Evolutionary conservation across 208 protist species (phyloP).

Genomic region (Balamuthia mandrillaris): DNA sequence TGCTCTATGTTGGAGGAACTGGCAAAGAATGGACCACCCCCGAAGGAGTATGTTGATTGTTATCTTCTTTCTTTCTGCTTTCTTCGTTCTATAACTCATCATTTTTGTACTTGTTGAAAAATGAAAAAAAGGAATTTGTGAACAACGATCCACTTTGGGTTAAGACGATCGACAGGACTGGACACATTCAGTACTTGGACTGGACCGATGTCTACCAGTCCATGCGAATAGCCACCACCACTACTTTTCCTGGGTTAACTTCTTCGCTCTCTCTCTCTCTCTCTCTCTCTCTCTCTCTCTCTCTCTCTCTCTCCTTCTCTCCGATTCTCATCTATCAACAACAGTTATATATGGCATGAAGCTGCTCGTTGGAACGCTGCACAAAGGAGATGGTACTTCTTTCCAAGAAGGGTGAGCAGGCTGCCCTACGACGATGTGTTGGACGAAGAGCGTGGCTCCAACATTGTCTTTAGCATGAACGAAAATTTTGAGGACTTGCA

Average conservation of each 20-base stretch:
- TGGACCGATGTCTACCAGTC: conserved; percentile 44
- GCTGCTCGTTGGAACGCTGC: conserved; percentile 30
- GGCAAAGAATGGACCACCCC: conserved; percentile 64
- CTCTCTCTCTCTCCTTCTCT: background rate
- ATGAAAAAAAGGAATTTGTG: background rate
- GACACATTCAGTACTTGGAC: conserved; percentile 33
- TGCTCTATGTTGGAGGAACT: conserved; percentile 57
- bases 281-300: background rate
- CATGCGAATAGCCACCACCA: conserved; percentile 40
- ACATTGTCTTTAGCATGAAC: conserved; percentile 49
- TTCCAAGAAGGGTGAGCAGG: conserved; percentile 52
- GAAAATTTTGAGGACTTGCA: conserved; percentile 35
- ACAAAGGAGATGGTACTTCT: conserved; percentile 56
- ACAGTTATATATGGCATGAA: conserved; percentile 64
- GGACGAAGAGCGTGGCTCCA: conserved; percentile 53
- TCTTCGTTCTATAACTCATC: background rate
- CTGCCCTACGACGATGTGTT: conserved; percentile 52
- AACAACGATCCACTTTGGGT: conserved; percentile 59
- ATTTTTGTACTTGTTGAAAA: background rate
- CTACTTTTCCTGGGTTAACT: background rate
- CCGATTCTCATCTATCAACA: background rate
- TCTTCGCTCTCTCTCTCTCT: background rate
- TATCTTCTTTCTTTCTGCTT: background rate
- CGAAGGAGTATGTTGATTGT: conserved; percentile 20
- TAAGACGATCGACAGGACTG: conserved; percentile 43